Conservation (phyloP, 306 rosid genomes). For the Aeschynomene evenia region DNA sequence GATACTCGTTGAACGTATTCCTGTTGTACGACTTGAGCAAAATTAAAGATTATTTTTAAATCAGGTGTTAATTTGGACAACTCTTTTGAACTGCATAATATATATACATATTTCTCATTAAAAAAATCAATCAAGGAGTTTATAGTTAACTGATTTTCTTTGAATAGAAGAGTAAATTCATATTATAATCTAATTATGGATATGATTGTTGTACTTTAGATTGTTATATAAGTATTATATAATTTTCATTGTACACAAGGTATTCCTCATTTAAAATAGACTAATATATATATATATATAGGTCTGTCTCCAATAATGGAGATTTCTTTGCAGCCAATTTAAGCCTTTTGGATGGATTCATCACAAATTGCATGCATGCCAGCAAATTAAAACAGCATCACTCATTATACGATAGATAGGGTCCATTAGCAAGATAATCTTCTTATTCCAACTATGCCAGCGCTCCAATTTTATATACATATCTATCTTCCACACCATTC, state of each 20-base stretch:
- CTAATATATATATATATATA: too few species aligned
- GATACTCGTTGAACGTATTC: too few species aligned
- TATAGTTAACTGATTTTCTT: too few species aligned
- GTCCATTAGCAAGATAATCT: constrained; percentile 48
- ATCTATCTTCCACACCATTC: constrained; percentile 37
- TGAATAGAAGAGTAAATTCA: too few species aligned
- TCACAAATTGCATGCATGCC: constrained; percentile 47
- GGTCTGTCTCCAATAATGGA: constrained; percentile 55
- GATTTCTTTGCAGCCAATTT: constrained; percentile 42
- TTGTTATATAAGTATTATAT: too few species aligned
- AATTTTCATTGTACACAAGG: too few species aligned
- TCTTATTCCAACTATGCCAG: constrained; percentile 53
- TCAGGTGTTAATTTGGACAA: constrained; percentile 16
- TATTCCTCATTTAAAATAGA: too few species aligned
- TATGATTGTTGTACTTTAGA: too few species aligned
- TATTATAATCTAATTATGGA: too few species aligned
- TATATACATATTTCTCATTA: too few species aligned
- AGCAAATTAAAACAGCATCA: constrained; percentile 56
- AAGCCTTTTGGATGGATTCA: constrained; percentile 56
- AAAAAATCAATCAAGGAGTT: too few species aligned
- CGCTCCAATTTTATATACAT: constrained; percentile 34
- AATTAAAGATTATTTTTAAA: constrained; percentile 31
- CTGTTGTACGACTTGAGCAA: too few species aligned
- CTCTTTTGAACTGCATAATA: background rate
- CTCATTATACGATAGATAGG: constrained; percentile 41